A percentile compares a stretch with the other conserved stretches of the same genome.
phyloP scores from a whole-genome alignment of 495 filamentous ascomycete genomes.

The Choiromyces venosus region DNA sequence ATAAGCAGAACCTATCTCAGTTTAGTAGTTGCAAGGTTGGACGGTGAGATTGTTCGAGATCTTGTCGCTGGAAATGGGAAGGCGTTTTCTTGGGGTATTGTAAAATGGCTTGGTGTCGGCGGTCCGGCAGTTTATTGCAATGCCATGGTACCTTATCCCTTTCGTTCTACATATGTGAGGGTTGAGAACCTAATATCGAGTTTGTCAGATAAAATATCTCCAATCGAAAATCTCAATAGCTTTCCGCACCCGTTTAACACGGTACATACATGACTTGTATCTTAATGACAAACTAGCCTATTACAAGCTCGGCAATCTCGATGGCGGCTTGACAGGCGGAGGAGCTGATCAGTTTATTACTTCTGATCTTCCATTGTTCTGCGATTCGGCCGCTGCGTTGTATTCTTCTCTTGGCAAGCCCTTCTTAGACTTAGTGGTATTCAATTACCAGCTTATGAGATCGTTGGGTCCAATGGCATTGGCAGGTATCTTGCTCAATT shows the following conservation, averaged over 20 bases:
- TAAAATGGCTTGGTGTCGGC: constrained; percentile 72
- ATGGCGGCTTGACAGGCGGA: constrained; percentile 77
- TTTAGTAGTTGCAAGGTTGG: constrained; percentile 81
- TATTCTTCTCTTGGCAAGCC: constrained; percentile 97
- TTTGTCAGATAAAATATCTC: constrained; percentile 78
- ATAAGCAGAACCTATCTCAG: constrained; percentile 86
- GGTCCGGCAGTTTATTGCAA: constrained; percentile 45
- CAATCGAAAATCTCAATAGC: constrained; percentile 97
- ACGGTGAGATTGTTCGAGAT: constrained; percentile 94
- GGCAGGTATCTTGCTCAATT: constrained; percentile 79
- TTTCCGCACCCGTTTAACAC: constrained; percentile 89
- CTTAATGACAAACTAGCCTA: constrained; percentile 90
- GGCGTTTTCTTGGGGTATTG: constrained; percentile 78
- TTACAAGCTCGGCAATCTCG: constrained; percentile 90
- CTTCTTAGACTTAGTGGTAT: constrained; percentile 88
- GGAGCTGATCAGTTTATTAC: constrained; percentile 97
- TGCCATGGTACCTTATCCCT: constrained; percentile 34
- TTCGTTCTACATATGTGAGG: constrained; percentile 2
- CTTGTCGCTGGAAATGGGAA: constrained; percentile 89
- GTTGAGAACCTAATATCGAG: constrained; percentile 12
- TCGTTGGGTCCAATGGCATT: constrained; percentile 86
- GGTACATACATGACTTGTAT: constrained; percentile 97
- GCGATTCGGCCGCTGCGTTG: constrained; percentile 80
- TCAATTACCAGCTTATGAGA: constrained; percentile 93
- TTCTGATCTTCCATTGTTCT: constrained; percentile 93